A percentile compares a stretch with the other conserved stretches of the same genome.
Conservation (phyloP, 1,284 basidiomycete species). For the Takashimella tepidaria region DNA sequence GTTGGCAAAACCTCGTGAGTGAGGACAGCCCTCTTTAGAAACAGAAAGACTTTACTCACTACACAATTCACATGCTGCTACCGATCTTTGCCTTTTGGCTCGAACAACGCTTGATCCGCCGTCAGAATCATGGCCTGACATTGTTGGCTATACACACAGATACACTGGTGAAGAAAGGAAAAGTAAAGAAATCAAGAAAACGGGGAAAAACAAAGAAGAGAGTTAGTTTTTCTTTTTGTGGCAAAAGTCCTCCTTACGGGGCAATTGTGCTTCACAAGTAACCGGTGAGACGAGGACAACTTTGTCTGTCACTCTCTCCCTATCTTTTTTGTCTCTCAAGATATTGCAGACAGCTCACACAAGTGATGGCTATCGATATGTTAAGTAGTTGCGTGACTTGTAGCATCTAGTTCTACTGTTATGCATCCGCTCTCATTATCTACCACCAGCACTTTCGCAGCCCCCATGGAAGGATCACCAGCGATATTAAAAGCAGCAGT, state of each 20-base stretch:
- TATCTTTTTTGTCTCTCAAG: too few relatives aligned
- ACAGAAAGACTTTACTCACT: too few relatives aligned
- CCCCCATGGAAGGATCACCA: constrained; percentile 16
- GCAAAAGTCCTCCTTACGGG: neutral
- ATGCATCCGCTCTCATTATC: constrained; percentile 1
- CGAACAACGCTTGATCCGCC: neutral
- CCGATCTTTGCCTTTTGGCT: neutral
- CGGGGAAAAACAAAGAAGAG: neutral
- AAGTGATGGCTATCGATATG: too few relatives aligned
- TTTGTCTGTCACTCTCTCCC: too few relatives aligned
- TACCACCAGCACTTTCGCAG: constrained; percentile 26
- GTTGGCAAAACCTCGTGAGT: neutral
- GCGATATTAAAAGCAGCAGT: constrained; percentile 61
- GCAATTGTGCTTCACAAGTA: too few relatives aligned
- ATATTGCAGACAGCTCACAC: too few relatives aligned
- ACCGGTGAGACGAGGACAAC: neutral
- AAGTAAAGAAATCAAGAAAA: too few relatives aligned
- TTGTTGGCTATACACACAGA: too few relatives aligned
- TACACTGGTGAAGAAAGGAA: too few relatives aligned
- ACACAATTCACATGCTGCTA: neutral
- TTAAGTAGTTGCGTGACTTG: too few relatives aligned
- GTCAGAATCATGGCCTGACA: neutral
- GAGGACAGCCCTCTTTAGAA: neutral
- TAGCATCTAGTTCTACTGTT: too few relatives aligned
- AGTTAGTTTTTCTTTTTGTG: neutral